Base-by-base conservation (phyloP, 192 early-diverging fungal genomes). In the Dissophora ornata region DNA sequence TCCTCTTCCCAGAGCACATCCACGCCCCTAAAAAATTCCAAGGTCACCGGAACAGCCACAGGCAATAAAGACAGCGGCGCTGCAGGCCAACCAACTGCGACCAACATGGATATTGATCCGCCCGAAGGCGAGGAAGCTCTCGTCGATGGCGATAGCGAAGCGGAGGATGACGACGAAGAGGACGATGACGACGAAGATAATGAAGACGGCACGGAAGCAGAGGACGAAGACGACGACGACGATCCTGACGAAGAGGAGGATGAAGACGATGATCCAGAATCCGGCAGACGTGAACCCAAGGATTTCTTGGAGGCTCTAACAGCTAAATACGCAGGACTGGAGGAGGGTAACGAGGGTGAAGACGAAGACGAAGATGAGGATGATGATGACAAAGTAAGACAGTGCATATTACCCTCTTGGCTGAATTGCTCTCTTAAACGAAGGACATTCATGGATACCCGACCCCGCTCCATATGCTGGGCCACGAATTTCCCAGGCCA, bases 41-140 rank as follows among this genome's bases (percentile, higher is more conserved):
- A 69, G 22, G 36, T 15, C 67, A 56, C 52, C 22, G 41, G 62
- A 4, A 46, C 62, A 65, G 57, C 41, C 21, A 10, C 19, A 7
- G 15, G 2, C n/a, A 32, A 18, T 25, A 56, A 33, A 46, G 53
- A 22, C n/a, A 30, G 41, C 33, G 29, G 25, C 48, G 30, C 21
- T 36, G 9, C 49, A 5, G 42, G 46, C 30, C 19, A 15, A 32
- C 9, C 48, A 29, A 46, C 57, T 9, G 28, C 48, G 7, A 60
- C 69, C 9, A 56, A 64, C 1, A 77, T 77, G 73, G 73, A 77
- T 21, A 58, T 77, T 24, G 71, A 75, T 48, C 62, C 56, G 16
- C 63, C 71, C 38, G 71, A 75, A 29, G 59, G 63, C 26, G 63
- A 75, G 41, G 71, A 66, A 33, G 52, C 57, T 33, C 53, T 55